Evolutionary conservation across 805 yeast genomes (phyloP).

Genomic region (Starmerella gropengiesseri): DNA sequence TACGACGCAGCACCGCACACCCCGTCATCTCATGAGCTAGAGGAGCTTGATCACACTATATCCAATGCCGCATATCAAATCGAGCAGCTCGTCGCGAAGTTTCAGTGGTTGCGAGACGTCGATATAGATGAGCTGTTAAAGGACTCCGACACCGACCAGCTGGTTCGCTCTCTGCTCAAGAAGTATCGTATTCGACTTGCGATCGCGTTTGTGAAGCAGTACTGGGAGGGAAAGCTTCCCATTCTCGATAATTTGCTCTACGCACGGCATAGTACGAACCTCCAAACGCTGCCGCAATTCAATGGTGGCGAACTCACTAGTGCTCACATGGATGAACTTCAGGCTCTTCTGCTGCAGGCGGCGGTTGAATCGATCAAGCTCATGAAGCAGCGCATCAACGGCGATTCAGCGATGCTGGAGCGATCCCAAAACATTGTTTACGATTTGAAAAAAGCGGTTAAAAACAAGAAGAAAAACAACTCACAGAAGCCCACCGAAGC

Average conservation of each 20-base stretch:
- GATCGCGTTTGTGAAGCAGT: slow-evolving; percentile 44
- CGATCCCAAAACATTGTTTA: slow-evolving; percentile 2
- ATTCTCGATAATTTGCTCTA: slow-evolving; percentile 46
- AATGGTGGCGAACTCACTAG: slow-evolving; percentile 11
- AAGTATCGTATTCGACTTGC: slow-evolving; percentile 51
- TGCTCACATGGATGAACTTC: slow-evolving; percentile 16
- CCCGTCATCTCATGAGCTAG: slow-evolving; percentile 23
- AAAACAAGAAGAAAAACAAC: slow-evolving; percentile 3
- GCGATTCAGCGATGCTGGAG: slow-evolving; percentile 9
- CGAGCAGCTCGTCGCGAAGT: slow-evolving; percentile 40
- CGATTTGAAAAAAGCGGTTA: slow-evolving; percentile 8
- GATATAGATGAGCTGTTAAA: slow-evolving; percentile 31
- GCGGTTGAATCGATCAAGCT: slow-evolving; percentile 6
- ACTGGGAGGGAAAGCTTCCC: slow-evolving; percentile 39
- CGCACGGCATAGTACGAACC: slow-evolving; percentile 23
- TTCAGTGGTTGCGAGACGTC: slow-evolving; percentile 41
- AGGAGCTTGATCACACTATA: slow-evolving; percentile 41
- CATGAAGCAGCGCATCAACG: slow-evolving; percentile 6
- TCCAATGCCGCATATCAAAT: slow-evolving; percentile 43
- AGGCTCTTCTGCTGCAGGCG: slow-evolving; percentile 15
- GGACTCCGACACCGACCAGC: slow-evolving; percentile 30
- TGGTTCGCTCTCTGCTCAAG: slow-evolving; percentile 40
- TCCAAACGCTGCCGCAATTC: slow-evolving; percentile 14
- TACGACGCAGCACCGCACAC: neutral
- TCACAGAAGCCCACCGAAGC: neutral